Percentiles rank a stretch among this genome's conserved stretches.
These are phyloP conservation scores for Acacia crassicarpa DNA, from an alignment of 306 rosid species.

Conservation along the genomic window DNA sequence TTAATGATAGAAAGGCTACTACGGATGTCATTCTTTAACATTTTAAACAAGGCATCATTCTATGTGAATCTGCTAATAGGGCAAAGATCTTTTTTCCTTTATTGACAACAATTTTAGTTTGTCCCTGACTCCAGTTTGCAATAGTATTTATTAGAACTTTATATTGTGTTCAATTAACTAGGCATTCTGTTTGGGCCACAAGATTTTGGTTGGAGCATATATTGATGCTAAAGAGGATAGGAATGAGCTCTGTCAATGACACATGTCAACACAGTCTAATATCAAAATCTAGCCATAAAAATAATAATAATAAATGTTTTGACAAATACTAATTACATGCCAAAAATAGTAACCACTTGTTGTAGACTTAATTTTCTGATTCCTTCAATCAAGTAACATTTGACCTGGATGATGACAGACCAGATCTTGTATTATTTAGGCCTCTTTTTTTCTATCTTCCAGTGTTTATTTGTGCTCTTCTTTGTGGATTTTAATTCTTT, in stretches of 20 bases:
- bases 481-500: conserved; percentile 19
- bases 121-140: not conserved
- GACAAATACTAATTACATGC: not conserved
- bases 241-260: not conserved
- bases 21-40: not conserved
- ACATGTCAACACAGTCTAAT: not conserved
- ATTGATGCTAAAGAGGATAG: not conserved
- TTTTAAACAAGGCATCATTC: not conserved
- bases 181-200: conserved; percentile 8
- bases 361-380: conserved; percentile 17
- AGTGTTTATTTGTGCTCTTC: conserved; percentile 6
- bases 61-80: not conserved
- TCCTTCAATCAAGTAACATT: not conserved
- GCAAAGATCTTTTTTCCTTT: not conserved
- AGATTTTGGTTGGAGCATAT: not conserved
- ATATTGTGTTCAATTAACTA: conserved; percentile 5
- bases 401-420: conserved; percentile 18
- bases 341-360: not conserved
- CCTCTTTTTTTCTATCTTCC: not conserved
- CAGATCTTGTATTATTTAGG: not conserved
- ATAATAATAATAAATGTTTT: not conserved
- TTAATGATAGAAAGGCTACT: not conserved
- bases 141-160: conserved; percentile 1
- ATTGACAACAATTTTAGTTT: not conserved
- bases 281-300: not conserved